Conservation (phyloP, 352 stramenopile species). For the Blastocystis sp. region DNA sequence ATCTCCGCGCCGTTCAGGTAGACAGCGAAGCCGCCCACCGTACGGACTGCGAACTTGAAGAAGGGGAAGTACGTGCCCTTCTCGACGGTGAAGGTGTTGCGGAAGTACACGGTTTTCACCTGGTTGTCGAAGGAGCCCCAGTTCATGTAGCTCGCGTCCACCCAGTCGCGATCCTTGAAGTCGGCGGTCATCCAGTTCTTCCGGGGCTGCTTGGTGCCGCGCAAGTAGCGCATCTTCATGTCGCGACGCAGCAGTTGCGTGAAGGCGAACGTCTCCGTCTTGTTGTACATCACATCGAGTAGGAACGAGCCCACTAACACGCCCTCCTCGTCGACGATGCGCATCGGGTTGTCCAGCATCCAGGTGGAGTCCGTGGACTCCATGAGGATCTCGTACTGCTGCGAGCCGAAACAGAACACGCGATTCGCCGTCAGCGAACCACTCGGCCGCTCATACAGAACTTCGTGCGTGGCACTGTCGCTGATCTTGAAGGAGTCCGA, state of each 20-base stretch:
- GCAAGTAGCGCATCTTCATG: not conserved
- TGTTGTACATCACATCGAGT: not conserved
- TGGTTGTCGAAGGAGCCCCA: not conserved
- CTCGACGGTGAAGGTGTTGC: not conserved
- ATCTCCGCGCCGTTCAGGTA: conserved; percentile 34
- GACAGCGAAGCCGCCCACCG: not conserved
- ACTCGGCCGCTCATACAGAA: not conserved
- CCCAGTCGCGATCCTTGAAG: not conserved
- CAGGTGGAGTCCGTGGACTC: not conserved
- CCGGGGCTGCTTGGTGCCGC: not conserved
- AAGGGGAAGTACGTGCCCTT: not conserved
- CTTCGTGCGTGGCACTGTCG: not conserved
- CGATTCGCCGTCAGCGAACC: not conserved
- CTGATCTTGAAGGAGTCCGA: not conserved
- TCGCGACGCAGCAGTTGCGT: not conserved
- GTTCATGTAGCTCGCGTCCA: not conserved
- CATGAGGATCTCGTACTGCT: not conserved
- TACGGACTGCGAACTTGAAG: not conserved
- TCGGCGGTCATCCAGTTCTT: not conserved
- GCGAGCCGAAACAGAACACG: not conserved
- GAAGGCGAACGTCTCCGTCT: not conserved
- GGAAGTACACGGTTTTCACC: conserved; percentile 23
- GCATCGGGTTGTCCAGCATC: not conserved
- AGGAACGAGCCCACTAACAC: not conserved
- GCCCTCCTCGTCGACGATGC: not conserved